A percentile compares a stretch with the other conserved stretches of the same genome.
Evolutionary conservation across 192 early-diverging fungal genomes (phyloP).

Genomic region (Coemansia pectinata): DNA sequence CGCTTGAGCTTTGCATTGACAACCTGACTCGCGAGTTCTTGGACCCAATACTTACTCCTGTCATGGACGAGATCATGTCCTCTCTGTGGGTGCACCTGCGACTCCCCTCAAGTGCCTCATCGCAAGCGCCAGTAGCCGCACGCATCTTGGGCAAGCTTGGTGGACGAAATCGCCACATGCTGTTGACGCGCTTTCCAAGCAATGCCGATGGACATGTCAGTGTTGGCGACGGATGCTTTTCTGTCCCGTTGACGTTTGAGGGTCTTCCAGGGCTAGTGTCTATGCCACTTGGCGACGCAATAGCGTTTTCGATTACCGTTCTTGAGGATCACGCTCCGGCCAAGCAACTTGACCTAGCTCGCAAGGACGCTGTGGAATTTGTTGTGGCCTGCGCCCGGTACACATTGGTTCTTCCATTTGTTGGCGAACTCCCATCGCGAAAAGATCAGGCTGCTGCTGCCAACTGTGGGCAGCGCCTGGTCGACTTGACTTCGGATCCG

Average conservation of each 20-base stretch:
- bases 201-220: not conserved
- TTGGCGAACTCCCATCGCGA: conserved; percentile 4
- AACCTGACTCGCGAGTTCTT: conserved; percentile 96
- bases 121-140: conserved; percentile 82
- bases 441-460: not conserved
- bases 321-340: conserved; percentile 21
- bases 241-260: conserved; percentile 35
- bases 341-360: conserved; percentile 26
- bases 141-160: conserved; percentile 97
- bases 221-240: conserved; percentile 4
- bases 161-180: conserved; percentile 90
- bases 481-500: conserved; percentile 19
- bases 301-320: conserved; percentile 29
- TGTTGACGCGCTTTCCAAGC: conserved; percentile 55
- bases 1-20: conserved; percentile 97
- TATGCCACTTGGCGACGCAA: conserved; percentile 39
- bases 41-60: conserved; percentile 93
- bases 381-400: conserved; percentile 42
- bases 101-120: conserved; percentile 80
- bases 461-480: conserved; percentile 16
- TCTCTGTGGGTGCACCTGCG: conserved; percentile 91
- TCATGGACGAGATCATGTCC: conserved; percentile 92
- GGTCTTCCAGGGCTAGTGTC: conserved; percentile 34
- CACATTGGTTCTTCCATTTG: conserved; percentile 21
- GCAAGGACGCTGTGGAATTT: conserved; percentile 42